Evolutionary conservation across 495 filamentous ascomycete species (phyloP).

Genomic region (Schizothecium vesticola): DNA sequence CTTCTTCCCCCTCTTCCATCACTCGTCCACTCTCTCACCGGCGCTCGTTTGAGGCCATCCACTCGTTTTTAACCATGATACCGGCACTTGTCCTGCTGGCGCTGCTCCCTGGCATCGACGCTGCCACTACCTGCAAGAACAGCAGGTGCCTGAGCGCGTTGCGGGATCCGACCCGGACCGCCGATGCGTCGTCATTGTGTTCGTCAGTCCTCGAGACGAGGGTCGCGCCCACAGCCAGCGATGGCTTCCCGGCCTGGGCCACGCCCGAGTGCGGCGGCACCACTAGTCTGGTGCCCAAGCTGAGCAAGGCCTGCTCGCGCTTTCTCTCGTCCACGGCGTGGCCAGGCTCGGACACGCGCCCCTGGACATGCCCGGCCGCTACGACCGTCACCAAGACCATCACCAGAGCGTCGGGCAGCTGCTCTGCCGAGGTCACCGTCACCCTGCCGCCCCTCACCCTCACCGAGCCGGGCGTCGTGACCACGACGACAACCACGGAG

Average conservation of each 20-base stretch:
- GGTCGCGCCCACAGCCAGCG: not conserved
- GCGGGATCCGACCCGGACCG: not conserved
- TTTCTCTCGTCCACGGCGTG: not conserved
- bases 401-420: not conserved
- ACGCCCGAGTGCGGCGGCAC: not conserved
- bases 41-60: constrained; percentile 1
- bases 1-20: too few relatives aligned
- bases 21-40: too few relatives aligned
- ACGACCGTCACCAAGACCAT: not conserved
- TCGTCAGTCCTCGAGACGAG: constrained; percentile 2
- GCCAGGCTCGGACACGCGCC: too few relatives aligned
- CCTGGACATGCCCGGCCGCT: not conserved
- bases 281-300: not conserved
- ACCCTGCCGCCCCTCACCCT: too few relatives aligned
- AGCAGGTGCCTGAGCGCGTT: not conserved
- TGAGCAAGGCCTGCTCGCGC: constrained; percentile 2
- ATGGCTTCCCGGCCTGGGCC: not conserved
- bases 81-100: not conserved
- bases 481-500: not conserved
- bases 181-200: not conserved
- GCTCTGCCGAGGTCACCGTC: not conserved
- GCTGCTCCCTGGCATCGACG: not conserved
- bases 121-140: not conserved
- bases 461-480: too few relatives aligned
- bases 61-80: not conserved